Evolutionary conservation across 2,329 filamentous ascomycete species (phyloP), one percentile per base, ranked within the genome.

Genomic region (Laburnicola sp.): DNA sequence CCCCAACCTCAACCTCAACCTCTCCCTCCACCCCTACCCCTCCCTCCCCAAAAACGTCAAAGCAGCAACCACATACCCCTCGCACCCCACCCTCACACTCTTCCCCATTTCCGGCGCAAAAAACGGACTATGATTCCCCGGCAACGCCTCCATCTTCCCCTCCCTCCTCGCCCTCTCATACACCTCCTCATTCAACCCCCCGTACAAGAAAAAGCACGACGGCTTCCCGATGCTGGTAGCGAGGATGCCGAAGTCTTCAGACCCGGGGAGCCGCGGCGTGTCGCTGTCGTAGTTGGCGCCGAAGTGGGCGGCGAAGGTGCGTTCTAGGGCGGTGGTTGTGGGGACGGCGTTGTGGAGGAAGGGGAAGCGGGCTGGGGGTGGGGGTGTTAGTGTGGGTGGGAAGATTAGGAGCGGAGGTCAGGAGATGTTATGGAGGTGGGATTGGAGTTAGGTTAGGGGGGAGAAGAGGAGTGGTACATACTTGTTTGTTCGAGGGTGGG

Each of bases 101-200:
- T 83, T 83, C 64, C 81, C 77, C 23, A 86, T 76, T 0, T 77
- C 78, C 4, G 83, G 84, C 28, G 80, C 79, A 69, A 86, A 87
- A 47, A 77, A 75, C 0, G 81, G 77, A 51, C 77, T 81, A 62
- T 87, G 84, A 57, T 86, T 86, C 0, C 78, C 78, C 0, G 84
- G 80, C 9, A 86, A 76, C 45, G 78, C 79, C 51, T 71, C 70
- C 55, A 76, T 70, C 53, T 75, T 65, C 0, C 78, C 78, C 37
- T 78, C 76, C 47, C 64, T 70, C 62, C 76, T 71, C 10, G 72
- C 74, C 53, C 74, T 74, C 74, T 0, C 82, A 79, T 26, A 76
- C 76, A 0, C n/a, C 7, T 45, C 43, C 6, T 32, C 32, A 21
- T 45, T 34, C 5, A 11, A 6, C 2, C 82, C 81, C 0, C 84